A percentile compares a stretch with the other conserved stretches of the same genome.
These are phyloP conservation scores for Dioszegia crocea DNA, from an alignment of 768 basidiomycete genomes.

Conservation along the genomic window DNA sequence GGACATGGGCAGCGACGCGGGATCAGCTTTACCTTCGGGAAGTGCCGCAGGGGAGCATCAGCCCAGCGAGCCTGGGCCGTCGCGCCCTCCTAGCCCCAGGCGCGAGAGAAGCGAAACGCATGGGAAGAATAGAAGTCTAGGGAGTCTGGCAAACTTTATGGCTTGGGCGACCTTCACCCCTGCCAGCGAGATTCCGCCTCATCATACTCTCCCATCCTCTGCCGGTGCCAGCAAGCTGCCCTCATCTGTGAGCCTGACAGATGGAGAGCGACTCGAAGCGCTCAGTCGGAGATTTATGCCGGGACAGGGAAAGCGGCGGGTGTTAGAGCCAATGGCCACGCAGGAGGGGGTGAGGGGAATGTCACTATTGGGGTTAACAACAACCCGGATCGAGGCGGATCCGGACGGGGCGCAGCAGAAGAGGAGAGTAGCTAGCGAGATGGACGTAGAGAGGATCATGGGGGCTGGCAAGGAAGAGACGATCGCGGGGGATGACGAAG, in stretches of 20 bases:
- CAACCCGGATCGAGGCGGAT: neutral
- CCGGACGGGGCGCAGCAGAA: constrained; percentile 11
- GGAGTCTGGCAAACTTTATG: constrained; percentile 29
- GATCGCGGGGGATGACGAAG: constrained; percentile 7
- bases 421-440: constrained; percentile 25
- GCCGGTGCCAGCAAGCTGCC: neutral
- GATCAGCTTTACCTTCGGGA: neutral
- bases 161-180: constrained; percentile 12
- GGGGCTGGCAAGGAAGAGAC: neutral
- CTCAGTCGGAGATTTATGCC: constrained; percentile 19
- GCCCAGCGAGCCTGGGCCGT: neutral
- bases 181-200: neutral
- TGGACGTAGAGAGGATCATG: constrained; percentile 25
- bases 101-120: constrained; percentile 10
- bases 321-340: constrained; percentile 27
- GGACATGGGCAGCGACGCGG: constrained; percentile 19
- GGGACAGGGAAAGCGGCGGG: constrained; percentile 13
- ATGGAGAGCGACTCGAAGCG: constrained; percentile 20
- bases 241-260: constrained; percentile 3
- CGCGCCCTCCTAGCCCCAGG: neutral
- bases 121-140: constrained; percentile 23
- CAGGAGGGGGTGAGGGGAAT: neutral
- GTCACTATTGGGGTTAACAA: neutral
- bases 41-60: neutral
- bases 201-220: neutral